phyloP scores from a whole-genome alignment of 179 eudicot genomes.

The Spergularia azorica region DNA sequence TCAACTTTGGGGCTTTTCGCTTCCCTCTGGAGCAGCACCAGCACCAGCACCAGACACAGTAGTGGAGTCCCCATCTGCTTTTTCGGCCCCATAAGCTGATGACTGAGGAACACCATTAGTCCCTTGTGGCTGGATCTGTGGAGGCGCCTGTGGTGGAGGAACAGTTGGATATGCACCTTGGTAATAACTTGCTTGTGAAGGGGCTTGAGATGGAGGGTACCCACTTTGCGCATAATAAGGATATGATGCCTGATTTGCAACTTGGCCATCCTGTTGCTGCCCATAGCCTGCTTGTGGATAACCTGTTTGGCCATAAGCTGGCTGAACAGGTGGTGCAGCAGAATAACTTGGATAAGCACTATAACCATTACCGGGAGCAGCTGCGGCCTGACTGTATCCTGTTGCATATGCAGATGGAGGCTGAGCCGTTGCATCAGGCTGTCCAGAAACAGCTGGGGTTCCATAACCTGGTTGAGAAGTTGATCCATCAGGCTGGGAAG shows the following conservation, averaged over 20 bases:
- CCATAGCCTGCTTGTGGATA: slow-evolving; percentile 42
- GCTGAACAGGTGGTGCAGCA: slow-evolving; percentile 46
- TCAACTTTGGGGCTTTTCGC: slow-evolving; percentile 32
- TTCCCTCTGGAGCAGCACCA: slow-evolving; percentile 20
- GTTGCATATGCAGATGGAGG: slow-evolving; percentile 47
- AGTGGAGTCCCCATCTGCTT: slow-evolving; percentile 29
- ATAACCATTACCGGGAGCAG: slow-evolving; percentile 51
- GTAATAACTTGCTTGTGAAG: slow-evolving; percentile 34
- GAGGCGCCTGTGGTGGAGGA: slow-evolving; percentile 32
- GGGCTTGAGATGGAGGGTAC: slow-evolving; percentile 25
- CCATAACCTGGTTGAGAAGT: slow-evolving; percentile 72
- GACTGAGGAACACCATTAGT: slow-evolving; percentile 32
- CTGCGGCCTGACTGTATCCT: slow-evolving; percentile 56
- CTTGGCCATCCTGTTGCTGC: slow-evolving; percentile 39
- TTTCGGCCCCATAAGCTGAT: slow-evolving; percentile 32
- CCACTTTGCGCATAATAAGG: slow-evolving; percentile 43
- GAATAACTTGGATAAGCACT: slow-evolving; percentile 59
- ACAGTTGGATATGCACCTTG: slow-evolving; percentile 35
- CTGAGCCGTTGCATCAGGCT: slow-evolving; percentile 48
- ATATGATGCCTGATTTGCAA: slow-evolving; percentile 36
- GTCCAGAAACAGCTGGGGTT: slow-evolving; percentile 39
- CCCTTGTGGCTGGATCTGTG: slow-evolving; percentile 22
- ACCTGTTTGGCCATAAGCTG: slow-evolving; percentile 36
- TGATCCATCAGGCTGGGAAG: slow-evolving; percentile 71
- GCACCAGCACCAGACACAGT: slow-evolving; percentile 9